Evolutionary conservation across 306 rosid genomes (phyloP).

Genomic region (Hippophae tibetana): DNA sequence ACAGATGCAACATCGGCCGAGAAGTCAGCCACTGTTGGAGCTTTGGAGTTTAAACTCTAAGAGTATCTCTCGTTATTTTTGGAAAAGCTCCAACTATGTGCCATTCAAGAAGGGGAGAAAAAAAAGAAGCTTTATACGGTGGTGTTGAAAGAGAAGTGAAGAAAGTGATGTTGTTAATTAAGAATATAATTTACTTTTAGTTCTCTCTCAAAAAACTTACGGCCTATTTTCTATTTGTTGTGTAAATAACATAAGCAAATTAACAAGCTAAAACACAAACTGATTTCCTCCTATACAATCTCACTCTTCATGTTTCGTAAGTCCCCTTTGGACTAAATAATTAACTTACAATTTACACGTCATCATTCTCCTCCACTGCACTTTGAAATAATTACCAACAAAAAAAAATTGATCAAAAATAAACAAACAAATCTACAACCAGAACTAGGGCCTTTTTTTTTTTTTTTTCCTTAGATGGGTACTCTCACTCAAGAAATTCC

Average conservation of each 20-base stretch:
- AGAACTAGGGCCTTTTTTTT: conserved; percentile 18
- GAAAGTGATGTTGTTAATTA: background rate
- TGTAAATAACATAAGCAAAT: conserved; percentile 22
- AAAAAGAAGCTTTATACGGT: conserved; percentile 6
- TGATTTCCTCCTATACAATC: conserved; percentile 75
- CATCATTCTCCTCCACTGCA: conserved; percentile 25
- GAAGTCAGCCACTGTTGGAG: conserved; percentile 48
- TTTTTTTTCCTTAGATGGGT: conserved; percentile 10
- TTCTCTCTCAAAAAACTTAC: conserved; percentile 4
- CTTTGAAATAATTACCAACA: conserved; percentile 20
- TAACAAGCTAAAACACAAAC: conserved; percentile 19
- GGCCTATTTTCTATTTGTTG: conserved; percentile 5
- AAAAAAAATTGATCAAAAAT: background rate
- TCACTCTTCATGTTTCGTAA: conserved; percentile 32
- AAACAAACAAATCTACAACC: conserved; percentile 4
- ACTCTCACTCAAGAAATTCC: conserved; percentile 19
- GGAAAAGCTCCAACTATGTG: conserved; percentile 8
- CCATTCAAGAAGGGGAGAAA: conserved; percentile 4
- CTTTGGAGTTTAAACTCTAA: conserved; percentile 5
- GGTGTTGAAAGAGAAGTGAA: conserved; percentile 1
- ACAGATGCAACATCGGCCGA: conserved; percentile 47
- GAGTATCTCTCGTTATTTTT: background rate
- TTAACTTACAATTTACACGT: conserved; percentile 28
- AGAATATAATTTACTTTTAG: conserved; percentile 13
- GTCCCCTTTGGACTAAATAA: conserved; percentile 69